Base-by-base conservation (phyloP, 495 filamentous ascomycete genomes). In the Aspergillus haitiensis region DNA sequence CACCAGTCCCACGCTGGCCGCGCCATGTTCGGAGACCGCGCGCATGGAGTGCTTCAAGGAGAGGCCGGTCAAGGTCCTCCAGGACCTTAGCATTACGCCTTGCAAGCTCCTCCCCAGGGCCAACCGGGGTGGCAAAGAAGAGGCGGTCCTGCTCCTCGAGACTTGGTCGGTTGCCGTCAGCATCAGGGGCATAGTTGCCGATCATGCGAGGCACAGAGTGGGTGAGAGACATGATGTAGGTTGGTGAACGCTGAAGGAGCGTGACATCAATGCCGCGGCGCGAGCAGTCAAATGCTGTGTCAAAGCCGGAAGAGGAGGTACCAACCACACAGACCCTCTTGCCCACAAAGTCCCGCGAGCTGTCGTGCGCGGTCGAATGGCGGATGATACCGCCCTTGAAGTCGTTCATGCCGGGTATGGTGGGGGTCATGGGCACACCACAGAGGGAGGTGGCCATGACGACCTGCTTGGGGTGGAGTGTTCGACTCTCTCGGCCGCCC, bases 381-480 rank as follows among this genome's bases (percentile, higher is more conserved):
- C 52, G 39, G 37, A 55, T 45, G 37, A 55, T 32, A 11, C 21
- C 51, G 1, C 51, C 52, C 15, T n/a, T 9, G 52, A 45, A 55
- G 52, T 55, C 39, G 7, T 18, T 37, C 52, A 55, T 55, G 37
- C 52, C 52, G 18, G 52, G 52, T 11, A 55, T 15, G 21, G 16
- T 0, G 5, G 52, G 52, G 37, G 21, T 55, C 18, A 12, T 32
- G 7, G 52, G 52, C 4, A 45, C 39, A 16, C 66, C 69, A 16
- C 76, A 75, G 67, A 73, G 52, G 6, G 73, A 74, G 1, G 76
- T 77, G 39, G 65, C 68, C 36, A 72, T 66, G 40, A 78, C 63
- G 46, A 78, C 52, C 15, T 77, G 72, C 11, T 64, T 58, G 9
- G 76, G 76, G 45, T 73, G 64, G 2, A 78, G 49, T 1, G 71